Evolutionary conservation across 345 rosid species (phyloP).

Genomic region (Rubroshorea leprosula): DNA sequence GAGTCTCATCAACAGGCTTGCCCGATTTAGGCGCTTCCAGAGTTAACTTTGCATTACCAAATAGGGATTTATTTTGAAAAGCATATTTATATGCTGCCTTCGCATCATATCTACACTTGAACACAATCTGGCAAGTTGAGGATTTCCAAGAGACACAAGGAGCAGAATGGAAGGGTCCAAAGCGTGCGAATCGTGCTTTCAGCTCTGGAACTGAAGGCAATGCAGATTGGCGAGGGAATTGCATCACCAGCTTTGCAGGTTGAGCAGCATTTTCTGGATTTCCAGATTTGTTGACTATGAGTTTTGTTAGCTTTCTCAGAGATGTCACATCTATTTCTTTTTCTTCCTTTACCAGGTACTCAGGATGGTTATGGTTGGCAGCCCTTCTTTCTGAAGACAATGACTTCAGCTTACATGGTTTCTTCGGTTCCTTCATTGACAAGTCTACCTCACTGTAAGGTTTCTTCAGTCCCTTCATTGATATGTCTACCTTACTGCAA

Average conservation of each 20-base stretch:
- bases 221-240: background rate
- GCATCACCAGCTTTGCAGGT: background rate
- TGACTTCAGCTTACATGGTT: constrained; percentile 22
- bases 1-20: background rate
- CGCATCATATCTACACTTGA: background rate
- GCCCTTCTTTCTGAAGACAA: constrained; percentile 37
- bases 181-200: background rate
- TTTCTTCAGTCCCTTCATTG: constrained; percentile 6
- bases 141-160: background rate
- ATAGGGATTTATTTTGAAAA: background rate
- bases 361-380: constrained; percentile 16
- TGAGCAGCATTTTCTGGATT: background rate
- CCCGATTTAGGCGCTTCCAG: background rate
- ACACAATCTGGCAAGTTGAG: background rate
- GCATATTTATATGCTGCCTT: background rate
- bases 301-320: constrained; percentile 5
- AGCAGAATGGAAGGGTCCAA: background rate
- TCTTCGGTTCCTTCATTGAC: constrained; percentile 6
- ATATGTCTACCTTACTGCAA: constrained; percentile 32
- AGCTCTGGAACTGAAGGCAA: background rate
- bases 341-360: constrained; percentile 22
- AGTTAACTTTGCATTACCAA: background rate
- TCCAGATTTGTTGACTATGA: background rate
- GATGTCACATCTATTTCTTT: constrained; percentile 19
- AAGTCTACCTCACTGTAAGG: constrained; percentile 34